A percentile compares a stretch with the other conserved stretches of the same genome.
Conservation (phyloP, 176 grass and related monocot genomes). For the Dendrocalamus sinicus region DNA sequence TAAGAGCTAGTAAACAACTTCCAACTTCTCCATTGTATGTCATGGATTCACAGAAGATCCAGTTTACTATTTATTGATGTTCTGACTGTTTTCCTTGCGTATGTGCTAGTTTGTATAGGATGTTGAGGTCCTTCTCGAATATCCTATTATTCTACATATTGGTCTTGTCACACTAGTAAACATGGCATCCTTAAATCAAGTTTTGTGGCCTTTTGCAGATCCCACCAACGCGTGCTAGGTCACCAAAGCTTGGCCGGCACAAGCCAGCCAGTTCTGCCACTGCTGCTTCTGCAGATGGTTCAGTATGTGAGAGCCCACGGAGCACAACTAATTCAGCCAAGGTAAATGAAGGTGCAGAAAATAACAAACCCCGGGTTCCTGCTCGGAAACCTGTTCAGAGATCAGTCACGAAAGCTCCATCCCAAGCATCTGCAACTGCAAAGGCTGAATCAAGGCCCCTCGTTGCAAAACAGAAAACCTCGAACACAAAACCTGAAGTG, state of each 20-base stretch:
- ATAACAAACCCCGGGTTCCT: constrained; percentile 41
- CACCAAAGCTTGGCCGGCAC: constrained; percentile 88
- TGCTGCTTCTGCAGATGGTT: constrained; percentile 64
- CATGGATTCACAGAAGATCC: constrained; percentile 11
- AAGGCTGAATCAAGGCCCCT: constrained; percentile 52
- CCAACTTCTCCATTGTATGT: constrained; percentile 14
- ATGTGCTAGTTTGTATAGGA: background rate
- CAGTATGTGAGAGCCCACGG: constrained; percentile 57
- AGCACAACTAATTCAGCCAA: constrained; percentile 44
- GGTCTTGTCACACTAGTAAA: background rate
- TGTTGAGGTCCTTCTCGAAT: background rate
- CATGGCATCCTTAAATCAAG: constrained; percentile 32
- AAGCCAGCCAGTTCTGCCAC: constrained; percentile 57
- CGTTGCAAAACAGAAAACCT: constrained; percentile 50
- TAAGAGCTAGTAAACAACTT: background rate
- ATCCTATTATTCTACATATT: constrained; percentile 5
- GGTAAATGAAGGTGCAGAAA: constrained; percentile 50
- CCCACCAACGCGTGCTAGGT: constrained; percentile 86
- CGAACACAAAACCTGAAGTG: constrained; percentile 56
- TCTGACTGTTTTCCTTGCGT: constrained; percentile 11
- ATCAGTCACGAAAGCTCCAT: constrained; percentile 44
- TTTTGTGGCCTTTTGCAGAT: constrained; percentile 60
- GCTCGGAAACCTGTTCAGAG: constrained; percentile 64
- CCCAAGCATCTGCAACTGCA: constrained; percentile 30
- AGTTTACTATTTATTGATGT: constrained; percentile 9